These are phyloP conservation scores for Cryptococcus hybrid DNA, from an alignment of 1,284 basidiomycete genomes.

Conservation along the genomic window DNA sequence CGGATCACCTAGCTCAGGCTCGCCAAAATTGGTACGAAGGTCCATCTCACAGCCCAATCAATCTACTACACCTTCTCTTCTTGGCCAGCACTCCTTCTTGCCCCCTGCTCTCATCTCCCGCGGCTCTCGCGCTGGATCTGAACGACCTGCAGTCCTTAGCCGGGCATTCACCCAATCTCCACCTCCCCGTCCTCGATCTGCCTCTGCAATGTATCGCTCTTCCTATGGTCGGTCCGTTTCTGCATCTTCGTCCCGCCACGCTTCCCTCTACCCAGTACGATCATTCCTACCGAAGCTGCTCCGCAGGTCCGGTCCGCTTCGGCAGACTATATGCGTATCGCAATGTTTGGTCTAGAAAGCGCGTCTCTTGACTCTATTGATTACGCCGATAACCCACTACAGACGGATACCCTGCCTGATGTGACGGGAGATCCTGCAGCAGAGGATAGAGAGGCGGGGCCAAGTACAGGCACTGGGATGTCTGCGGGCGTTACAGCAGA, in stretches of 20 bases:
- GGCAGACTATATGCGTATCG: conserved; percentile 41
- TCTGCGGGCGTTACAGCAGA: not conserved
- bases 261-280: conserved; percentile 6
- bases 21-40: not conserved
- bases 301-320: conserved; percentile 13
- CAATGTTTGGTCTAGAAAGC: conserved; percentile 20
- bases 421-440: not conserved
- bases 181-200: conserved; percentile 8
- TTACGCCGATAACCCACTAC: not conserved
- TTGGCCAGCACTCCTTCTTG: conserved; percentile 8
- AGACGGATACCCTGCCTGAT: not conserved
- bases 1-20: not conserved
- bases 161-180: conserved; percentile 4
- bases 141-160: conserved; percentile 5
- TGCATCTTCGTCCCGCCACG: not conserved
- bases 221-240: not conserved
- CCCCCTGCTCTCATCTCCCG: conserved; percentile 11
- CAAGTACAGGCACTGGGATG: not conserved
- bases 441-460: not conserved
- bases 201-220: conserved; percentile 5
- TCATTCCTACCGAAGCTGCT: not conserved
- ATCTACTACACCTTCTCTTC: not conserved
- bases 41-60: conserved; percentile 1
- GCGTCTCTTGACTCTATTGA: conserved; percentile 9
- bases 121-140: conserved; percentile 8